phyloP scores from a whole-genome alignment of 1,139 yeast genomes.

The Magnusiomyces ingens region DNA sequence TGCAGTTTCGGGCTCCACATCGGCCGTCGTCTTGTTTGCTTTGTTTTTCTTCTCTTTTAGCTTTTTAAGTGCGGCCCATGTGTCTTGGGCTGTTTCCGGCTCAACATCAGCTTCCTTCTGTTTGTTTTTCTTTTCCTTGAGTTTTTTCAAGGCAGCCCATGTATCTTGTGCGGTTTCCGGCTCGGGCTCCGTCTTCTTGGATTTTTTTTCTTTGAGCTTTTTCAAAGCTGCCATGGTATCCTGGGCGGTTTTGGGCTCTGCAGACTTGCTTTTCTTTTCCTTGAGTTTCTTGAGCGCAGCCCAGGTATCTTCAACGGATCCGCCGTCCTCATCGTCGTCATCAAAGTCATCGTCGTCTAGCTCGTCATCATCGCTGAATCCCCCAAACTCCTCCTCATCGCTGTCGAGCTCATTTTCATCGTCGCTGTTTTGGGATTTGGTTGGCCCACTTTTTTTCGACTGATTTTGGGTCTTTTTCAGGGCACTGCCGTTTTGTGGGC shows the following conservation, averaged over 20 bases:
- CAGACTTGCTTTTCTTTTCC: constrained; percentile 24
- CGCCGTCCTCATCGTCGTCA: constrained; percentile 21
- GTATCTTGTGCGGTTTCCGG: constrained; percentile 31
- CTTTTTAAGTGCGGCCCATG: constrained; percentile 41
- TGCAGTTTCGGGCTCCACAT: constrained; percentile 16
- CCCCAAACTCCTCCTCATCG: constrained; percentile 13
- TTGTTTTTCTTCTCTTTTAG: constrained; percentile 31
- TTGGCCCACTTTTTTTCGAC: not conserved
- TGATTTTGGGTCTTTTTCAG: not conserved
- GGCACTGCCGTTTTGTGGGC: constrained; percentile 4
- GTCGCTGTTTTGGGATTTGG: not conserved
- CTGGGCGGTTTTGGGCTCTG: constrained; percentile 12
- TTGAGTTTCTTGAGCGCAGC: constrained; percentile 42
- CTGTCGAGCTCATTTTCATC: constrained; percentile 6
- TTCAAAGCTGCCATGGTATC: constrained; percentile 43
- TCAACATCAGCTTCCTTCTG: constrained; percentile 13
- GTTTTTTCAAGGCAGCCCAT: constrained; percentile 40
- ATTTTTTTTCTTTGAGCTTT: constrained; percentile 36
- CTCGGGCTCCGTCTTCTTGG: constrained; percentile 4
- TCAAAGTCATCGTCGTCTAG: constrained; percentile 16
- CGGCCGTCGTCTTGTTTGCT: constrained; percentile 18
- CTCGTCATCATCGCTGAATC: not conserved
- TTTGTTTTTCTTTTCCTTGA: constrained; percentile 32
- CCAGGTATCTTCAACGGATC: constrained; percentile 34
- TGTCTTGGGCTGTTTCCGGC: constrained; percentile 32